A percentile compares a stretch with the other conserved stretches of the same genome.
phyloP scores from a whole-genome alignment of 495 filamentous ascomycete species.

The Xylaria grammica region DNA sequence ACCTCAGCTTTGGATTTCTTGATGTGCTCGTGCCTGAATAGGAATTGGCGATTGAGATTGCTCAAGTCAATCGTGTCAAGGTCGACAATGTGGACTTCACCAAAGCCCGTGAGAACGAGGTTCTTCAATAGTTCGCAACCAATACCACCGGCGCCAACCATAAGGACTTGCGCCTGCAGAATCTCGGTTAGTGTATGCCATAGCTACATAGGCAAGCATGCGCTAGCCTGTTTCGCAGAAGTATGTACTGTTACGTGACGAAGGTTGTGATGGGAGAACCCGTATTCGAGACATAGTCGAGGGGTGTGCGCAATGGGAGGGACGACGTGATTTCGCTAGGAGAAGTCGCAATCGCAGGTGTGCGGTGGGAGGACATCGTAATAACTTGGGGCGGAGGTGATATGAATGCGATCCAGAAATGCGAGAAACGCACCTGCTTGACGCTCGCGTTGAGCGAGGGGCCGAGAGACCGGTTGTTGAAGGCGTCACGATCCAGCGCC shows the following conservation, averaged over 20 bases:
- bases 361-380: background rate
- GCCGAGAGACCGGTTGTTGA: conserved; percentile 50
- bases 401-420: conserved; percentile 12
- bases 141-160: conserved; percentile 96
- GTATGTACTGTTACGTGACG: background rate
- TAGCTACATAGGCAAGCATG: background rate
- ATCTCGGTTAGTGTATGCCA: conserved; percentile 33
- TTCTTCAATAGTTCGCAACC: conserved; percentile 98
- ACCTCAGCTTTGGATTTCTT: conserved; percentile 96
- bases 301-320: conserved; percentile 5
- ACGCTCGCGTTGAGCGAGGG: conserved; percentile 47
- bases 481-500: conserved; percentile 43
- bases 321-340: background rate
- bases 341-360: conserved; percentile 14
- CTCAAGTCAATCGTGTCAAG: conserved; percentile 97
- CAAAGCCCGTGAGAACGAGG: conserved; percentile 90
- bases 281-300: background rate
- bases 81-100: conserved; percentile 94
- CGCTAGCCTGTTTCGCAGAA: background rate
- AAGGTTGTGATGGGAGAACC: background rate
- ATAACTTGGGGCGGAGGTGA: background rate
- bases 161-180: conserved; percentile 79
- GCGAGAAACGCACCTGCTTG: conserved; percentile 50
- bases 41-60: conserved; percentile 97
- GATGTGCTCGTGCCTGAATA: conserved; percentile 97